phyloP scores from a whole-genome alignment of 371 early-diverging fungal genomes.

The Parasitella parasitica region DNA sequence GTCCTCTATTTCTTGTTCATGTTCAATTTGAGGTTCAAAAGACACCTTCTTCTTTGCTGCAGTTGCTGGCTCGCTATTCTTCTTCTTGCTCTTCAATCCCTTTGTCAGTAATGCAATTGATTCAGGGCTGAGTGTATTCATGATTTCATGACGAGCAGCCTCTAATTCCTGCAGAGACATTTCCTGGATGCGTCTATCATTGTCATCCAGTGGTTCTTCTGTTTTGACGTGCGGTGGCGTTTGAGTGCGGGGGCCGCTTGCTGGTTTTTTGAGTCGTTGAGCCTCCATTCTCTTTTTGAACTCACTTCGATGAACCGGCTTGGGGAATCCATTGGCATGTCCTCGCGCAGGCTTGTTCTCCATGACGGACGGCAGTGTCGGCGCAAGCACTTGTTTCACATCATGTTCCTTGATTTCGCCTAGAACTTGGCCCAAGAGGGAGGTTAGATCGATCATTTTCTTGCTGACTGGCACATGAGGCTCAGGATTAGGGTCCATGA shows the following conservation, averaged over 20 bases:
- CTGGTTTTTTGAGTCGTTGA: conserved; percentile 6
- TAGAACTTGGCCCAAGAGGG: conserved; percentile 45
- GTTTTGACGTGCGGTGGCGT: conserved; percentile 14
- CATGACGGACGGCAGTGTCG: conserved; percentile 14
- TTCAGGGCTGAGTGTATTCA: conserved; percentile 55
- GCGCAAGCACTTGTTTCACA: conserved; percentile 26
- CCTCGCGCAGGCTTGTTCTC: conserved; percentile 20
- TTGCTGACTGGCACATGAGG: conserved; percentile 38
- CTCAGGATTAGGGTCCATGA: conserved; percentile 29
- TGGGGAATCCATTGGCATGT: conserved; percentile 54
- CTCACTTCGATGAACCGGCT: conserved; percentile 52
- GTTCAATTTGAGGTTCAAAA: conserved; percentile 12
- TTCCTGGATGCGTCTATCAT: conserved; percentile 44
- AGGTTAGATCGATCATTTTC: conserved; percentile 50
- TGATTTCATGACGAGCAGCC: conserved; percentile 58
- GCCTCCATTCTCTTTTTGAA: conserved; percentile 38
- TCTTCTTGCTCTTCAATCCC: conserved; percentile 20
- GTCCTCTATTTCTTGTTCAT: conserved; percentile 3
- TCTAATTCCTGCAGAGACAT: conserved; percentile 68
- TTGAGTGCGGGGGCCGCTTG: conserved; percentile 1
- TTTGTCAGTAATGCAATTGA: conserved; percentile 49
- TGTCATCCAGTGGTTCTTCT: conserved; percentile 29
- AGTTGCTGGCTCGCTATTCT: conserved; percentile 9
- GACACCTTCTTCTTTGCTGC: conserved; percentile 13
- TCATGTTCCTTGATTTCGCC: conserved; percentile 53